Base-by-base conservation (phyloP, 306 rosid genomes). In the Begonia peltatifolia region DNA sequence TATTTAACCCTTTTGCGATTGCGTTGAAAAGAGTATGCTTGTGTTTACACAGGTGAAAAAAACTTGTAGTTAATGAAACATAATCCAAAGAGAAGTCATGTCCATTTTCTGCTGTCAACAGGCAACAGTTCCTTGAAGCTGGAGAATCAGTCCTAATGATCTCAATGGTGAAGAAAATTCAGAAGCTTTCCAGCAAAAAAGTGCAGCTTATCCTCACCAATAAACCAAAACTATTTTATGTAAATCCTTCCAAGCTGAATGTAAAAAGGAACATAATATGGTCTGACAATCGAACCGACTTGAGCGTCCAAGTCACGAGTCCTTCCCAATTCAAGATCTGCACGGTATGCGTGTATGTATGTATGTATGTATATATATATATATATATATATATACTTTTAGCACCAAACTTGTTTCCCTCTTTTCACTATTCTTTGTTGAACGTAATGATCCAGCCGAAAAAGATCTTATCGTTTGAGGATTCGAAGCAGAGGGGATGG, bases 141-240 rank as follows among this genome's bases (percentile, higher is more conserved):
- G 96, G 93, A 35, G 99, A 92, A 69, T 86, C 99, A 14, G 89
- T 92, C 53, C 78, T 87, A 50, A 87, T 87, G 96, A 92, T 92
- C 64, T 81, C 99, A 56, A 83, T 81, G 88, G 99, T 92, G 78
- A 87, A 92, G 84, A 81, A 92, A 66, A 12, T 86, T 50, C 96
- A 79, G 74, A 92, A 86, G 57, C 57, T 92, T 58, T 70, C 94
- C 42, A 92, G 94, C 83, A 92, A 92, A 79, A 92, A 92, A 76
- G 96, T 92, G 75, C 99, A 92, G 74, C 96, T 92, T 55, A 92
- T 92, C 67, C 96, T 87, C 58, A 87, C 99, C 62, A 92, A 87
- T 83, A 86, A 87, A 62, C 99, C 96, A 7, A 92, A 87, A 72
- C 72, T 92, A 73, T 81, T 92, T 64, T 92, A 92, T 62, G 96